Evolutionary conservation across 2,329 filamentous ascomycete species (phyloP).

Genomic region (Aspergillus caelatus): DNA sequence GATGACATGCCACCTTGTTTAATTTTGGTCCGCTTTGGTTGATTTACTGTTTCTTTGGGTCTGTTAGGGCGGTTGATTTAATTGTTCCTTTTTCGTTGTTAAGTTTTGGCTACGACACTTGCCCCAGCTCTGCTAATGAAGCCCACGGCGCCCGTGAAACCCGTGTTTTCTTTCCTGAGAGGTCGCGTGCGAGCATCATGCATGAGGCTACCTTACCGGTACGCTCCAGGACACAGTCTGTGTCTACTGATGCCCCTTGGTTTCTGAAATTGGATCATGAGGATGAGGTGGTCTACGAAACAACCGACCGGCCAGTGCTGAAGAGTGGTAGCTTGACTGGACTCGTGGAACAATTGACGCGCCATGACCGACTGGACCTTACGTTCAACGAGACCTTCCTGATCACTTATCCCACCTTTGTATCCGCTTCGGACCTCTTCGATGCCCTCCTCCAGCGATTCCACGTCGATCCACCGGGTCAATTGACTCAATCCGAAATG

Average conservation of each 20-base stretch:
- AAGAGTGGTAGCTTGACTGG: slow-evolving; percentile 72
- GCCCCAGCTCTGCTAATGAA: not conserved
- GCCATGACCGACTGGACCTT: slow-evolving; percentile 88
- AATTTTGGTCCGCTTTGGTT: not conserved
- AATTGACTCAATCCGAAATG: not conserved
- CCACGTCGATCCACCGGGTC: not conserved
- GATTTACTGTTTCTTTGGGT: no score
- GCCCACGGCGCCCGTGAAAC: not conserved
- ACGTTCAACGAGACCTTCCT: slow-evolving; percentile 95
- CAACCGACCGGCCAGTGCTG: slow-evolving; percentile 15
- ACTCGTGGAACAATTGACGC: slow-evolving; percentile 86
- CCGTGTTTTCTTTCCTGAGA: not conserved
- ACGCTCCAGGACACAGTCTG: not conserved
- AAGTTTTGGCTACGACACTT: not conserved
- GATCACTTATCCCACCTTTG: slow-evolving; percentile 90
- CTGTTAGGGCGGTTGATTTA: no score
- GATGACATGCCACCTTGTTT: not conserved
- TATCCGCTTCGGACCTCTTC: slow-evolving; percentile 80
- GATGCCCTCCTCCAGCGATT: slow-evolving; percentile 81
- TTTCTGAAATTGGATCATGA: slow-evolving; percentile 9
- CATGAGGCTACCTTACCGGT: not conserved
- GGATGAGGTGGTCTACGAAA: slow-evolving; percentile 17
- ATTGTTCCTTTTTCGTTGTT: not conserved
- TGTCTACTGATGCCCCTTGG: not conserved
- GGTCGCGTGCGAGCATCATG: not conserved